Evolutionary conservation across 2,329 filamentous ascomycete genomes (phyloP), one percentile per base, ranked within the genome.

Genomic region (Penicillium brevicompactum): DNA sequence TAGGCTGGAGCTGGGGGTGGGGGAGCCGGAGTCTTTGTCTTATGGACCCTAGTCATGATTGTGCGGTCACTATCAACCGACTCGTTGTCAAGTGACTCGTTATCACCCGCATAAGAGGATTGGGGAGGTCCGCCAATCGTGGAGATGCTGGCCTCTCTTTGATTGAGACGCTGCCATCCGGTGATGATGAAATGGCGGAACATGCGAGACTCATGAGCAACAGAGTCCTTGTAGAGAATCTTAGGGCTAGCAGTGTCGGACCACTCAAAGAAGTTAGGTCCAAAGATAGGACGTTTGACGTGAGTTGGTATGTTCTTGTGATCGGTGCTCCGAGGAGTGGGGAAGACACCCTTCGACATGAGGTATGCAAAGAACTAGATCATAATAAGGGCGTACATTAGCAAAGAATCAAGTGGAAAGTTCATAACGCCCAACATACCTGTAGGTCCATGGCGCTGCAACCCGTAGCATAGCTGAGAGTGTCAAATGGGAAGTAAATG

Each of bases 401-500:
- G 59, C 10, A 2, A 47, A 27, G 6, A 16, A 16, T 32, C 34
- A 24, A 50, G 16, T 34, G 14, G 22, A 5, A 34, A 32, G 4
- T 3, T 21, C 7, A 13, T 14, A n/a, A 7, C 4, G 27, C 16
- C 8, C 42, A 11, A 13, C 66, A 47, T 69, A 75, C 74, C 62
- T 63, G 58, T 42, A 72, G 49, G 1, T 59, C 53, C 2, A 59
- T 47, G 22, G 67, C 51, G 24, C 58, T 49, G n/a, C 60, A 59
- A 10, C 60, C 59, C 2, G 63, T 62, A 46, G 67, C 53, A 14
- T 62, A 71, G 24, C 59, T 64, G 14, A 76, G 55, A 1, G 69
- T 68, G 43, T 78, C 75, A 49, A 77, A 77, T 0, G 76, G 74
- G 65, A 76, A 78, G 1, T 43, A 58, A 0, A 51, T 14, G 11